phyloP scores from a whole-genome alignment of 2,329 filamentous ascomycete genomes.

The Monascus ruber region DNA sequence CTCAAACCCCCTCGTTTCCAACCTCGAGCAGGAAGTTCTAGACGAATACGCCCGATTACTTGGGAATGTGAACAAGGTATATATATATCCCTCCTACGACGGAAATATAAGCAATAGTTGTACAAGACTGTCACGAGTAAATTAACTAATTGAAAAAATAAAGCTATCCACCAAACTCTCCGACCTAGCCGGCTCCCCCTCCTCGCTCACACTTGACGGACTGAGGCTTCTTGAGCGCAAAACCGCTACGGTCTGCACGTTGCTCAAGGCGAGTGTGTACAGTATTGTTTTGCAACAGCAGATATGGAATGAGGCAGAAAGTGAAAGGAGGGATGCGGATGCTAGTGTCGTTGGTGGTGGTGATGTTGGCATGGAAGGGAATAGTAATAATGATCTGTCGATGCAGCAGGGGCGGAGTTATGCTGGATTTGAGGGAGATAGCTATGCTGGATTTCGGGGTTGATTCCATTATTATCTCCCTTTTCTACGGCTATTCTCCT shows the following conservation, averaged over 20 bases:
- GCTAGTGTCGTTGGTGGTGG: constrained; percentile 8
- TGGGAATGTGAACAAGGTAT: constrained; percentile 81
- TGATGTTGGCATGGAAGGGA: constrained; percentile 10
- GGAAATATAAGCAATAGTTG: no score
- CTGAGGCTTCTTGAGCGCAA: constrained; percentile 84
- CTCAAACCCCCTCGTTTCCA: constrained; percentile 43
- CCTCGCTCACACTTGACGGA: constrained; percentile 66
- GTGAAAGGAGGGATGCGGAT: constrained; percentile 9
- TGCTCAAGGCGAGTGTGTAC: constrained; percentile 96
- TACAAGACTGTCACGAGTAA: no score
- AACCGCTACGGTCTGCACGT: constrained; percentile 85
- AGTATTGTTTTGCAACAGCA: constrained; percentile 98
- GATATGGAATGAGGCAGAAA: constrained; percentile 55
- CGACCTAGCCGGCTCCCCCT: constrained; percentile 49
- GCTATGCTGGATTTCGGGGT: background rate
- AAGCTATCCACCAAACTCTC: constrained; percentile 37
- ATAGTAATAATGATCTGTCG: constrained; percentile 9
- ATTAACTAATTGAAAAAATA: background rate
- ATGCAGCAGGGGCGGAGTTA: constrained; percentile 4
- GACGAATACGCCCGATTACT: constrained; percentile 85
- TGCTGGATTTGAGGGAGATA: constrained; percentile 6
- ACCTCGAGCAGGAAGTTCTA: constrained; percentile 84
- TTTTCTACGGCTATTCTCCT: no score
- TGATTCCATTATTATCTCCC: no score
- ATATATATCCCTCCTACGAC: no score